Percentiles rank a stretch among this genome's conserved stretches.
Conservation (phyloP, 805 yeast genomes). For the Cyberlindnera euphorbiae region DNA sequence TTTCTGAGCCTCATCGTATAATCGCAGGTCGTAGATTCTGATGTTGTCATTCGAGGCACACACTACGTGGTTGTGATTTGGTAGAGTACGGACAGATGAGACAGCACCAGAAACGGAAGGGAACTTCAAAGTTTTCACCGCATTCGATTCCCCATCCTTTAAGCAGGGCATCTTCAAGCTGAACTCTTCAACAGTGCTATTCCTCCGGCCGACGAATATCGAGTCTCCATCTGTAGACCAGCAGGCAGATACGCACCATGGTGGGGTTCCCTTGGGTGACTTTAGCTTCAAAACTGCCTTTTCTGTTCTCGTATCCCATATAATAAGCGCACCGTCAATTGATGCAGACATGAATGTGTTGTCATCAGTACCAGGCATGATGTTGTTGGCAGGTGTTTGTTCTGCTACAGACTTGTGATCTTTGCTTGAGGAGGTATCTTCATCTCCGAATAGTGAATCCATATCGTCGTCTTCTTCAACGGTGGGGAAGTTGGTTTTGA, state of each 20-base stretch:
- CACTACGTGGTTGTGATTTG: slow-evolving; percentile 70
- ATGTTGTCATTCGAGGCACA: slow-evolving; percentile 92
- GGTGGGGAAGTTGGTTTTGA: slow-evolving; percentile 10
- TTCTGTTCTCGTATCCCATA: slow-evolving; percentile 73
- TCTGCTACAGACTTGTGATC: background rate
- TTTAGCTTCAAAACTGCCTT: slow-evolving; percentile 43
- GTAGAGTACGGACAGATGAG: slow-evolving; percentile 71
- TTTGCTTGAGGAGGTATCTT: slow-evolving; percentile 34
- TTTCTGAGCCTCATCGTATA: slow-evolving; percentile 34
- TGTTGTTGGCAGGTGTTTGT: background rate
- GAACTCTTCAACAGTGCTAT: slow-evolving; percentile 77
- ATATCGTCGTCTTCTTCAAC: slow-evolving; percentile 44
- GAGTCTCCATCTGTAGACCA: slow-evolving; percentile 85
- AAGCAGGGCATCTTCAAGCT: slow-evolving; percentile 53
- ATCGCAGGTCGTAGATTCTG: slow-evolving; percentile 70
- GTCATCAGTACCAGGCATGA: slow-evolving; percentile 27
- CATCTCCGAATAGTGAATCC: slow-evolving; percentile 58
- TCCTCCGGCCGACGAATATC: slow-evolving; percentile 83
- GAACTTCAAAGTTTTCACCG: slow-evolving; percentile 58
- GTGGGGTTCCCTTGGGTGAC: slow-evolving; percentile 68
- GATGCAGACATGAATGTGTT: slow-evolving; percentile 71
- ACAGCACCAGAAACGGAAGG: slow-evolving; percentile 92
- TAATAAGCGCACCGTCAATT: slow-evolving; percentile 71
- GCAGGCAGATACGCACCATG: slow-evolving; percentile 88
- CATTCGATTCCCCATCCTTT: slow-evolving; percentile 37